phyloP scores from a whole-genome alignment of 73 alveolate species.

The Uronychia setigera region DNA sequence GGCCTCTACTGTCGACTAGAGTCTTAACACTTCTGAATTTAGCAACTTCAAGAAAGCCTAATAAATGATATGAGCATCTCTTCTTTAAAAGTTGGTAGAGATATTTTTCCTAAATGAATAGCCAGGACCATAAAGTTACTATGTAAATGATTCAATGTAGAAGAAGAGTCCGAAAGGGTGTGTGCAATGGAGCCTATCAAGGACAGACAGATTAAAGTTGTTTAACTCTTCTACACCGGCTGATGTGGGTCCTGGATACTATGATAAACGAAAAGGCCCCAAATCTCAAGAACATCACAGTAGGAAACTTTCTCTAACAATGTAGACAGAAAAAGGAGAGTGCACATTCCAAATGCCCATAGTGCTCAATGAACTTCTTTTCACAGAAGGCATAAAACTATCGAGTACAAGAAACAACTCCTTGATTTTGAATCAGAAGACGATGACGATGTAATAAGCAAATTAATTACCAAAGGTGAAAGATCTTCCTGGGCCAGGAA shows the following conservation, averaged over 20 bases:
- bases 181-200: not conserved
- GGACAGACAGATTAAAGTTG: not conserved
- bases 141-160: not conserved
- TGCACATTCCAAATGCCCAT: not conserved
- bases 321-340: not conserved
- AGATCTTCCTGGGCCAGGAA: not conserved
- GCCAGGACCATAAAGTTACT: not conserved
- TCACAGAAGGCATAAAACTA: not conserved
- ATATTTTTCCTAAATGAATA: not conserved
- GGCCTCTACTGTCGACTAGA: no score
- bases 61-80: not conserved
- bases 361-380: not conserved
- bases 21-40: no score
- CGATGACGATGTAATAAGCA: not conserved
- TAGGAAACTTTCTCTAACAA: not conserved
- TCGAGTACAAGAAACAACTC: not conserved
- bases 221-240: not conserved
- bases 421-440: not conserved
- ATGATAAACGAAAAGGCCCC: not conserved
- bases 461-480: not conserved
- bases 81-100: not conserved
- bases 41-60: no score
- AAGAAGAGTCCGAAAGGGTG: not conserved
- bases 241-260: not conserved
- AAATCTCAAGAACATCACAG: not conserved